Evolutionary conservation across 805 yeast species (phyloP).

Genomic region (Candida ipomoeae): DNA sequence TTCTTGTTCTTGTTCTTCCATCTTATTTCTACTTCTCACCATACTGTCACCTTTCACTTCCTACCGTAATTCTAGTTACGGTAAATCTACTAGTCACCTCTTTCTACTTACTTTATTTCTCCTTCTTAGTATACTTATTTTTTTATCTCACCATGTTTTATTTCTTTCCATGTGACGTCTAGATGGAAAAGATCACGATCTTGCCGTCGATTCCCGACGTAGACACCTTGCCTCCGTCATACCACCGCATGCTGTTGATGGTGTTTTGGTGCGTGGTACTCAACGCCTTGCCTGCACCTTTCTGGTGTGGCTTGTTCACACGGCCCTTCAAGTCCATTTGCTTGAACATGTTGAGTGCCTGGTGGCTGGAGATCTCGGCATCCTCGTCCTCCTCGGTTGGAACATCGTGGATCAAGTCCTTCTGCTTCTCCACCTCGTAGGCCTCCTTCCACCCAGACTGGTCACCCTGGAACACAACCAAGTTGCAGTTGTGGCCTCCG

Average conservation of each 20-base stretch:
- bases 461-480: constrained; percentile 75
- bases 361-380: constrained; percentile 61
- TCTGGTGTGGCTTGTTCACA: constrained; percentile 37
- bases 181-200: constrained; percentile 62
- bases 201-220: constrained; percentile 88
- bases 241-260: constrained; percentile 59
- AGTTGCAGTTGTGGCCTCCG: constrained; percentile 92
- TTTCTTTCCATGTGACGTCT: not conserved
- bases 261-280: constrained; percentile 89
- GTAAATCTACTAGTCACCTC: too few species aligned
- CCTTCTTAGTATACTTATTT: too few species aligned
- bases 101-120: too few species aligned
- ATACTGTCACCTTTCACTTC: too few species aligned
- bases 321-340: constrained; percentile 94
- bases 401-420: constrained; percentile 45
- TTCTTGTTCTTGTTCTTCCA: not conserved
- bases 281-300: constrained; percentile 39
- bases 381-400: constrained; percentile 40
- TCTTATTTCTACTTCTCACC: not conserved
- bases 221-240: constrained; percentile 46
- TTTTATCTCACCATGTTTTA: not conserved
- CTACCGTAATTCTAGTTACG: too few species aligned
- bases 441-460: constrained; percentile 60
- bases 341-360: constrained; percentile 88
- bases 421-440: constrained; percentile 50